phyloP scores from a whole-genome alignment of 1,284 basidiomycete genomes.

The Thecaphora thlaspeos region DNA sequence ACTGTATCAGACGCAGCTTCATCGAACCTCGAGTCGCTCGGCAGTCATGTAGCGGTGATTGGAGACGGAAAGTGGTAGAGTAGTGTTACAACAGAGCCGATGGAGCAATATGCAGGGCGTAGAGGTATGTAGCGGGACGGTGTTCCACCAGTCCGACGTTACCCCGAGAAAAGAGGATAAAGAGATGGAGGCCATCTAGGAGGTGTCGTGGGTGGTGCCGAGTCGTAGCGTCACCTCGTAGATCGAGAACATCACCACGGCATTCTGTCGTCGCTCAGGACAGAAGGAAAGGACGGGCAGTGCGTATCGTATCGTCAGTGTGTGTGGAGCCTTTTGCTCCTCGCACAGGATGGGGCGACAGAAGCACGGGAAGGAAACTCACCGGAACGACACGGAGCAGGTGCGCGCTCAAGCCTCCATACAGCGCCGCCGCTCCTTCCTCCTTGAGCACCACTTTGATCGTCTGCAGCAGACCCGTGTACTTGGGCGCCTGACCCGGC shows the following conservation, averaged over 20 bases:
- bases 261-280: constrained; percentile 63
- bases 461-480: constrained; percentile 82
- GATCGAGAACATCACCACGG: constrained; percentile 86
- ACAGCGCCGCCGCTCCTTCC: constrained; percentile 81
- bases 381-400: constrained; percentile 87
- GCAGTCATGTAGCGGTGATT: too few relatives aligned
- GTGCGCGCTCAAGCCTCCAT: constrained; percentile 91
- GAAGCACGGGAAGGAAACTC: constrained; percentile 1
- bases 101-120: too few relatives aligned
- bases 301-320: not conserved
- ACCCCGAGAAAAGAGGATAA: too few relatives aligned
- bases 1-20: too few relatives aligned
- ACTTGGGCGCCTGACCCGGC: constrained; percentile 66
- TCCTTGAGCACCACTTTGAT: constrained; percentile 81
- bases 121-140: too few relatives aligned
- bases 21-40: too few relatives aligned
- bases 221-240: constrained; percentile 58
- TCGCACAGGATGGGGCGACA: too few relatives aligned
- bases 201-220: constrained; percentile 18
- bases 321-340: not conserved
- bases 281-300: constrained; percentile 1
- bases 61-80: too few relatives aligned
- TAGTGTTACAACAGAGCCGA: too few relatives aligned
- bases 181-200: too few relatives aligned
- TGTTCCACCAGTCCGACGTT: too few relatives aligned